Percentiles rank a stretch among this genome's conserved stretches.
Conservation (phyloP, 257 asterid species). For the Perilla frutescens region DNA sequence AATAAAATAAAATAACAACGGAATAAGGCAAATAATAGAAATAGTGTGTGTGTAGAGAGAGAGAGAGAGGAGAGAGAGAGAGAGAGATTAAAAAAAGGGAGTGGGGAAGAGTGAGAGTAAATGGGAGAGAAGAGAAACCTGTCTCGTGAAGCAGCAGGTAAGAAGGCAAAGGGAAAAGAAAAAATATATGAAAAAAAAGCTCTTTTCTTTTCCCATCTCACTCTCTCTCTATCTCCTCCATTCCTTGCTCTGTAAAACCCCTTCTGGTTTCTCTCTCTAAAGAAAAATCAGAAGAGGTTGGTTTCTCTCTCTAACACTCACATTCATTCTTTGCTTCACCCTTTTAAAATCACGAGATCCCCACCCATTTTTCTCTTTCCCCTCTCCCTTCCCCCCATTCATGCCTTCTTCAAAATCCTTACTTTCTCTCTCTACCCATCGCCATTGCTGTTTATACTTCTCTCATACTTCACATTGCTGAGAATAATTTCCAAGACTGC, state of each 20-base stretch:
- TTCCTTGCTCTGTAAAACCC: conserved; percentile 42
- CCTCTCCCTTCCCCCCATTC: background rate
- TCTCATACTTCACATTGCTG: conserved; percentile 40
- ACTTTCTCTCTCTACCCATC: conserved; percentile 17
- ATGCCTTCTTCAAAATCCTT: conserved; percentile 37
- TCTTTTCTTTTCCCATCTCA: conserved; percentile 17
- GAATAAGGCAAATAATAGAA: background rate
- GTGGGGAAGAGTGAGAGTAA: conserved; percentile 32
- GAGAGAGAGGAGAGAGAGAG: background rate
- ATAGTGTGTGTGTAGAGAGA: background rate
- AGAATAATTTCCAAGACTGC: background rate
- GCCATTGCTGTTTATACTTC: conserved; percentile 28
- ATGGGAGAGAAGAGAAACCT: conserved; percentile 29
- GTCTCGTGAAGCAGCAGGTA: conserved; percentile 52
- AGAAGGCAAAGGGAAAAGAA: conserved; percentile 13
- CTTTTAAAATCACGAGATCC: conserved; percentile 65
- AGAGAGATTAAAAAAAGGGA: background rate
- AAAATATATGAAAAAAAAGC: background rate
- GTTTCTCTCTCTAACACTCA: conserved; percentile 45
- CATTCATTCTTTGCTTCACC: conserved; percentile 55
- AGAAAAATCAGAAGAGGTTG: conserved; percentile 5
- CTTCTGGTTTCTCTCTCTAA: conserved; percentile 41
- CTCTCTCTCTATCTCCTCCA: background rate
- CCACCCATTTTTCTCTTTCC: conserved; percentile 38
- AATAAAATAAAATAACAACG: background rate